These are phyloP conservation scores for Ceriops tagal DNA, from an alignment of 345 rosid genomes.

Conservation along the genomic window DNA sequence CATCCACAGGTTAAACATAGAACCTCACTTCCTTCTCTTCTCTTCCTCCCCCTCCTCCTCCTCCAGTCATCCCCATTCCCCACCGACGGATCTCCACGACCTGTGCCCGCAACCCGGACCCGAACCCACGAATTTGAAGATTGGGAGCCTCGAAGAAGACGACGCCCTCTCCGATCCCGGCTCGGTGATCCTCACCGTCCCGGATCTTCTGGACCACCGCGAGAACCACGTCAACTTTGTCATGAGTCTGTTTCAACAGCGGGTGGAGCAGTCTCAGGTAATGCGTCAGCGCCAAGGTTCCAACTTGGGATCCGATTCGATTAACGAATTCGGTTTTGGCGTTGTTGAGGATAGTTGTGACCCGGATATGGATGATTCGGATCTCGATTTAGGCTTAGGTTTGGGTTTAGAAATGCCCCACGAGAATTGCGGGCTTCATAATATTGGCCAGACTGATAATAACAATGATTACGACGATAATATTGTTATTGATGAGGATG, in stretches of 20 bases:
- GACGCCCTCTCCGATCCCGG: slow-evolving; percentile 32
- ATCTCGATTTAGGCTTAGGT: slow-evolving; percentile 42
- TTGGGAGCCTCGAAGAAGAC: not conserved
- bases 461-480: slow-evolving; percentile 21
- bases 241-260: slow-evolving; percentile 87
- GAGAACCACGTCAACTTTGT: slow-evolving; percentile 69
- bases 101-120: not conserved
- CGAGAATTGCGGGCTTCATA: slow-evolving; percentile 34
- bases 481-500: slow-evolving; percentile 28
- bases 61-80: slow-evolving; percentile 8
- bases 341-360: slow-evolving; percentile 37
- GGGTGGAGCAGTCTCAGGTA: slow-evolving; percentile 77
- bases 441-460: slow-evolving; percentile 19
- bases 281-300: slow-evolving; percentile 1
- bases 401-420: slow-evolving; percentile 37
- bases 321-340: slow-evolving; percentile 38
- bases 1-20: slow-evolving; percentile 7
- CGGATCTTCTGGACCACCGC: slow-evolving; percentile 53
- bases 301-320: slow-evolving; percentile 10
- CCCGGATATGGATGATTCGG: slow-evolving; percentile 35
- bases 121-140: slow-evolving; percentile 7
- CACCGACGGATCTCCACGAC: not conserved
- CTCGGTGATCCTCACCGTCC: slow-evolving; percentile 23
- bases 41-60: not conserved
- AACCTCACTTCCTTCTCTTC: slow-evolving; percentile 23